phyloP scores from a whole-genome alignment of 2,329 filamentous ascomycete genomes.

The Ceratocystis variospora region DNA sequence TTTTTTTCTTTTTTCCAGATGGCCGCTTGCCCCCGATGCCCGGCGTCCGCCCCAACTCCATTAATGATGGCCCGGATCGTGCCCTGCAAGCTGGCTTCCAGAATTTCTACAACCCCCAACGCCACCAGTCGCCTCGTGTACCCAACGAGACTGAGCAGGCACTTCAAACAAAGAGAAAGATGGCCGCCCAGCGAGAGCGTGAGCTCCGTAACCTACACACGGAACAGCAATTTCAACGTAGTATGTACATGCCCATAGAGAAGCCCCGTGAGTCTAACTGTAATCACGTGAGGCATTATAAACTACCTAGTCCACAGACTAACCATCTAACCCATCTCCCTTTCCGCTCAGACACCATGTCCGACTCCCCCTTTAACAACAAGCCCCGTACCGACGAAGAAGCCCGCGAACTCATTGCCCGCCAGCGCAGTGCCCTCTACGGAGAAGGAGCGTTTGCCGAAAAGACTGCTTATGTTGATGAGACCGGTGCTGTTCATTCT shows the following conservation, averaged over 20 bases:
- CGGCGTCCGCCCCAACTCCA: constrained; percentile 63
- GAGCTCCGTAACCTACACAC: constrained; percentile 99
- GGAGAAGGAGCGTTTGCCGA: constrained; percentile 61
- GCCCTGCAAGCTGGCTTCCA: constrained; percentile 49
- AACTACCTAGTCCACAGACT: too few species aligned
- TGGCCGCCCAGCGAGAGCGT: constrained; percentile 97
- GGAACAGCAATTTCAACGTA: constrained; percentile 99
- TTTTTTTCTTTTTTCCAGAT: constrained; percentile 35
- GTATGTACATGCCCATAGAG: constrained; percentile 42
- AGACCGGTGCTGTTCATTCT: constrained; percentile 47
- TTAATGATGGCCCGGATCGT: constrained; percentile 57
- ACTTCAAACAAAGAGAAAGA: constrained; percentile 97
- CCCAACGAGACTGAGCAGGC: constrained; percentile 89
- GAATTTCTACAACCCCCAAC: constrained; percentile 86
- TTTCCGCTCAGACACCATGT: constrained; percentile 35
- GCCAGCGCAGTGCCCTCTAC: constrained; percentile 89
- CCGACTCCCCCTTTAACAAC: constrained; percentile 30
- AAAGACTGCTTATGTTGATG: constrained; percentile 52
- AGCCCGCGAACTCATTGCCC: constrained; percentile 86
- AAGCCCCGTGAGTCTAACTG: not conserved
- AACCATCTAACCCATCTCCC: not conserved
- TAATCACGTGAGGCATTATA: not conserved
- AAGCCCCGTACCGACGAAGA: constrained; percentile 94
- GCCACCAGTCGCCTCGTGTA: constrained; percentile 69
- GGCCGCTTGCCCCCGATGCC: constrained; percentile 42